Base-by-base conservation (phyloP, 495 filamentous ascomycete genomes). In the Astrocystis sublimbata region DNA sequence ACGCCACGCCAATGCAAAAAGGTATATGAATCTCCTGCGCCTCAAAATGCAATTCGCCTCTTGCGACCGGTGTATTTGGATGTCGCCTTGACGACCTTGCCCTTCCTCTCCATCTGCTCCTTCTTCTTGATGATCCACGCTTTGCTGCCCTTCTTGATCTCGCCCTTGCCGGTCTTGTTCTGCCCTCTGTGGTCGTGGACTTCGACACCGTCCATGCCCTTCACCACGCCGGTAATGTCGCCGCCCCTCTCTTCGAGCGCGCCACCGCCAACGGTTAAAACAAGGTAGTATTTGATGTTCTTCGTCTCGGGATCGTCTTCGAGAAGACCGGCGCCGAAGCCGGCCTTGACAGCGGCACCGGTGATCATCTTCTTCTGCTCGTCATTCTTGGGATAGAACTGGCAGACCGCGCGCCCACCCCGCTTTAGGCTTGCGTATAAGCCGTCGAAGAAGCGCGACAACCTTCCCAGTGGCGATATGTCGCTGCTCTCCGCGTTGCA, bases 331-430 rank as follows among this genome's bases (percentile, higher is more conserved):
- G 96, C 94, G 8, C 96, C 93, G 74, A 98, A 98, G 0, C 94
- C 94, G 4, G 94, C 94, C 70, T 88, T 91, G 58, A 96, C 89
- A 1, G 94, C 94, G 17, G 94, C 93, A 15, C 77, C 78, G 51
- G 88, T 91, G 58, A 98, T 92, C 94, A 98, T 97, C 60, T 79
- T 85, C 70, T 91, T 88, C 77, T 98, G 94, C 62, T 81, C 81
- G 66, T 94, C 91, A 73, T 98, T 96, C 78, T 94, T 96, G 3
- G 94, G 96, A 73, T 98, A 98, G 73, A 98, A 98, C 71, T 98
- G 94, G 69, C 93, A 93, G 23, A 98, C 94, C 2, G 96, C 94
- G 41, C 91, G 84, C 23, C 93, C 94, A 9, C 94, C 94, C 4
- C 96, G 81, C 60, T 88, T 83, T 58, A 98, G 75, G 73, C 86